Base-by-base conservation (phyloP, 2,329 filamentous ascomycete genomes). In the Emergomyces pasteurianus region DNA sequence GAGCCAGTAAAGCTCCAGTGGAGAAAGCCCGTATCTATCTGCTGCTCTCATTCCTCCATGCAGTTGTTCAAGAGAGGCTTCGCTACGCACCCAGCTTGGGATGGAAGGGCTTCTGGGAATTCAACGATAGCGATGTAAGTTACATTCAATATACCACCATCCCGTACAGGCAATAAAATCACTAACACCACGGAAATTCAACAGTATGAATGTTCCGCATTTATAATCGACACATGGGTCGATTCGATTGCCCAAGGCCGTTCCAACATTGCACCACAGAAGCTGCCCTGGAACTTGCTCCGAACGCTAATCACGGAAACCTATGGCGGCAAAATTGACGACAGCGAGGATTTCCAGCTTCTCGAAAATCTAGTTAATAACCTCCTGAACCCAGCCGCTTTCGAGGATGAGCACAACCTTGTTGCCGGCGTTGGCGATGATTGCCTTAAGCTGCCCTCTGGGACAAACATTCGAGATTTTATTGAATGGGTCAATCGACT, bases 71-170 rank as follows among this genome's bases (percentile, higher is more conserved):
- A 74, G 94, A 99, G 75, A 83, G 95, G 67, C 80, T 99, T 64
- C 88, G 94, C 64, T 99, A 99, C 73, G 92, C 92, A 28, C 95
- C 94, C 0, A 92, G 83, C 61, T 80, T 99, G 60, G 94, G 94
- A 63, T 99, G 94, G 94, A 96, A 95, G 79, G 90, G 91, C 59
- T 96, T 96, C 81, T 99, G 95, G 94, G 95, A 99, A 76, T 99
- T 99, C 75, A 99, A 99, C 72, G 95, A 99, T 75, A 95, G 92
- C 68, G 94, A 99, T 76, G 90, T 95, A 84, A 88, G 89, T 53
- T 86, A 21, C 26, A 43, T 43, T 34, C 9, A 12, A 10, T 21
- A 31, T 34, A 8, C 9, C 23, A n/a, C 18, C 16, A 26, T n/a
- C 31, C 26, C n/a, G 8, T 5, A 26, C 16, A 61, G 55, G 60